These are phyloP conservation scores for Xylaria sp. DNA, from an alignment of 2,329 filamentous ascomycete species.

Conservation along the genomic window DNA sequence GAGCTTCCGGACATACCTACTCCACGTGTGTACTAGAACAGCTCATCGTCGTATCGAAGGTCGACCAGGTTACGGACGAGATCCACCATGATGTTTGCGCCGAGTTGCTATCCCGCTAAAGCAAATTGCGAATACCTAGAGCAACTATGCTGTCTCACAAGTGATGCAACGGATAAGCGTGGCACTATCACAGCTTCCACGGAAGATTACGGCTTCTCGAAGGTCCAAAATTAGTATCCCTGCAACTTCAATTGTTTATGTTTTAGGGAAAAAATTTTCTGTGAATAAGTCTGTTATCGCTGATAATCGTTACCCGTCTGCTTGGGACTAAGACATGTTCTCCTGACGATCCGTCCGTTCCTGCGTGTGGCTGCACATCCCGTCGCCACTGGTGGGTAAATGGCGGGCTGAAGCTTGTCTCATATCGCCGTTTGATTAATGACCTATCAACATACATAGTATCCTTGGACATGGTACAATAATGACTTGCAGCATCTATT, in stretches of 20 bases:
- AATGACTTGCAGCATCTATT: constrained; percentile 29
- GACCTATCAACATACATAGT: constrained; percentile 8
- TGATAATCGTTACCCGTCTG: constrained; percentile 2
- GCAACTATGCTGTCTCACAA: background rate
- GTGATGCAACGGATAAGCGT: constrained; percentile 9
- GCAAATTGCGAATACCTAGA: constrained; percentile 32
- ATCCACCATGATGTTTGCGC: constrained; percentile 22
- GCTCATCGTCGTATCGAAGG: constrained; percentile 25
- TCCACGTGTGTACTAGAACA: constrained; percentile 38
- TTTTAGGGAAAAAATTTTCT: constrained; percentile 6
- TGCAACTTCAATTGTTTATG: constrained; percentile 7
- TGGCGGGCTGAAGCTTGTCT: constrained; percentile 12
- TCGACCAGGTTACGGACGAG: constrained; percentile 1
- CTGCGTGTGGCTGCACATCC: constrained; percentile 35
- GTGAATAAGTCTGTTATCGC: constrained; percentile 16
- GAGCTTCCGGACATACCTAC: constrained; percentile 32
- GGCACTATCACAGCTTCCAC: constrained; percentile 4
- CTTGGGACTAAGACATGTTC: constrained; percentile 22
- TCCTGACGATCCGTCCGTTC: constrained; percentile 38
- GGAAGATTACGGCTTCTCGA: constrained; percentile 23
- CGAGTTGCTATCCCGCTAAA: constrained; percentile 22
- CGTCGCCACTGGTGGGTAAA: constrained; percentile 21
- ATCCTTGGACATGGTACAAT: background rate
- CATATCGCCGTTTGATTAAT: constrained; percentile 8
- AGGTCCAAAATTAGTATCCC: constrained; percentile 27